These are phyloP conservation scores for Macadamia tetraphylla DNA, from an alignment of 164 flowering plant genomes.

Conservation along the genomic window DNA sequence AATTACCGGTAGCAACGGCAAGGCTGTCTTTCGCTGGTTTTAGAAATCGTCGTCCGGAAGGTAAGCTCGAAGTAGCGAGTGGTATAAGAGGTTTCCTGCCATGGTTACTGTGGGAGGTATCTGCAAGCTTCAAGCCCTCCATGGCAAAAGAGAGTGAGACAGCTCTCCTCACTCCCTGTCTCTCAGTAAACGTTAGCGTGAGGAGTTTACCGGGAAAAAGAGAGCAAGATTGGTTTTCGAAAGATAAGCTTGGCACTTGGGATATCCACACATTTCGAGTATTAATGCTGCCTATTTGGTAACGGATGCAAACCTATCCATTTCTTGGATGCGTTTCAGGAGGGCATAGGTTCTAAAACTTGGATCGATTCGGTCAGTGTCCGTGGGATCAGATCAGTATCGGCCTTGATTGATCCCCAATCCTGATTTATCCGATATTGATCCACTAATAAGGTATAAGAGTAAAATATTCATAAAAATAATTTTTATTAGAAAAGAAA, in stretches of 20 bases:
- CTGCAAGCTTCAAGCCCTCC: constrained; percentile 34
- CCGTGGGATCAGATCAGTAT: too few relatives aligned
- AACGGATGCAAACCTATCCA: not conserved
- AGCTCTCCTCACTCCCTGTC: not conserved
- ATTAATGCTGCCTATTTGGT: not conserved
- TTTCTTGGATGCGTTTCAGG: too few relatives aligned
- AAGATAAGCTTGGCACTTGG: constrained; percentile 18
- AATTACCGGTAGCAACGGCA: constrained; percentile 22
- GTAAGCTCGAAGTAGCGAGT: constrained; percentile 18
- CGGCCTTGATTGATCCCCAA: too few relatives aligned
- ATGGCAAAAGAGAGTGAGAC: constrained; percentile 16
- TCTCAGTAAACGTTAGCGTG: constrained; percentile 6
- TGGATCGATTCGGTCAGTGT: too few relatives aligned
- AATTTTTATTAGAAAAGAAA: too few relatives aligned
- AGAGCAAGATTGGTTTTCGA: too few relatives aligned
- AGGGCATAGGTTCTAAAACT: too few relatives aligned
- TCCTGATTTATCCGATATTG: too few relatives aligned
- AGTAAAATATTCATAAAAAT: too few relatives aligned
- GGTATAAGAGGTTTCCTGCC: constrained; percentile 21
- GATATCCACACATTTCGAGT: constrained; percentile 10
- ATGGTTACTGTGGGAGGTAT: constrained; percentile 14
- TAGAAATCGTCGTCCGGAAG: constrained; percentile 6
- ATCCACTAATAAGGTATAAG: too few relatives aligned
- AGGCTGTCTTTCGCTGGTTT: constrained; percentile 16
- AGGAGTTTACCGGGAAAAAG: too few relatives aligned